phyloP scores from a whole-genome alignment of 2,329 filamentous ascomycete genomes.

The Beauveria pseudobassiana region DNA sequence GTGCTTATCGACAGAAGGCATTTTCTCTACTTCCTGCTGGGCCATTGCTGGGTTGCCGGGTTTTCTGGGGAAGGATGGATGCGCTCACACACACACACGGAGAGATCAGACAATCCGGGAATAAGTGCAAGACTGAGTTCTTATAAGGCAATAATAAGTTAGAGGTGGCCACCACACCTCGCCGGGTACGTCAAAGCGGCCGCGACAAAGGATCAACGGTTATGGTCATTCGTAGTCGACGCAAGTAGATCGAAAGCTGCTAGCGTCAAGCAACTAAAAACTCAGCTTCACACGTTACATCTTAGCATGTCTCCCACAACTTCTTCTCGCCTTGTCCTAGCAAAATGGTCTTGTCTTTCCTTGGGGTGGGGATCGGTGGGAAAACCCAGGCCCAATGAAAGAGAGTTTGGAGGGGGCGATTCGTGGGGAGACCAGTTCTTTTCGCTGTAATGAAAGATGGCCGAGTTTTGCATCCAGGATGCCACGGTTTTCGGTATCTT shows the following conservation, averaged over 20 bases:
- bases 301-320: constrained; percentile 4
- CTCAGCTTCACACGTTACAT: constrained; percentile 13
- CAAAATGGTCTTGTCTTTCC: background rate
- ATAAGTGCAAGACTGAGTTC: background rate
- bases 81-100: background rate
- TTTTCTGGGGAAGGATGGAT: background rate
- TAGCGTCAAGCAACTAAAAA: background rate
- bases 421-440: background rate
- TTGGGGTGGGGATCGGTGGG: background rate
- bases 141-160: background rate
- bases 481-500: background rate
- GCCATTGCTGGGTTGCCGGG: constrained; percentile 3
- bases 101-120: constrained; percentile 4
- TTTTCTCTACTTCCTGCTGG: constrained; percentile 23
- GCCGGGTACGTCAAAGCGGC: background rate
- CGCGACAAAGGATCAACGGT: background rate
- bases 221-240: background rate
- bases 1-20: constrained; percentile 9
- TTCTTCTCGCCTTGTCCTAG: background rate
- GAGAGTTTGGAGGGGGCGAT: background rate
- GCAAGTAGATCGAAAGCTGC: background rate
- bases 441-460: background rate
- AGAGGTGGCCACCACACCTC: background rate
- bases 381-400: background rate
- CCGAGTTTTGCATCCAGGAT: background rate